Conservation (phyloP, 192 early-diverging fungal species). For the Borealophlyctis nickersoniae region DNA sequence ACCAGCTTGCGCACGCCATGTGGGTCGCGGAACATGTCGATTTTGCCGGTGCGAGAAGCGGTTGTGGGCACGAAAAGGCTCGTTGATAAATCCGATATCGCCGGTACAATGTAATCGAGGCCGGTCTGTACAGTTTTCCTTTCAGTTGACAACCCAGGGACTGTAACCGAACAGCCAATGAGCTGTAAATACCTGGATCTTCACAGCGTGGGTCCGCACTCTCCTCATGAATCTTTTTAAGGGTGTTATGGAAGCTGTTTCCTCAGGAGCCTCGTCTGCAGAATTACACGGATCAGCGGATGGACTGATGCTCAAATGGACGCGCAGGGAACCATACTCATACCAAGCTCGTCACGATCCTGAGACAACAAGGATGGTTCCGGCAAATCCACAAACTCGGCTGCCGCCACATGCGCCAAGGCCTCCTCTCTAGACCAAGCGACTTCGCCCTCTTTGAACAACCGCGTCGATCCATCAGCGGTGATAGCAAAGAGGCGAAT, state of each 20-base stretch:
- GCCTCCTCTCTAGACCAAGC: conserved; percentile 88
- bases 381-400: conserved; percentile 81
- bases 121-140: too few relatives aligned
- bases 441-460: conserved; percentile 20
- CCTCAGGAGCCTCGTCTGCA: conserved; percentile 47
- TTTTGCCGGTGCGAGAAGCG: conserved; percentile 3
- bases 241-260: conserved; percentile 44
- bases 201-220: conserved; percentile 42
- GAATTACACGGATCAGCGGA: neutral
- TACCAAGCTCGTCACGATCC: conserved; percentile 64
- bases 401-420: conserved; percentile 63
- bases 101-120: too few relatives aligned
- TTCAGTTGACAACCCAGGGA: too few relatives aligned
- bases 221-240: conserved; percentile 67
- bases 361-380: conserved; percentile 65
- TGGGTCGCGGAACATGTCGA: conserved; percentile 41
- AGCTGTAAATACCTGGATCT: conserved; percentile 54
- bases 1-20: conserved; percentile 89
- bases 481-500: conserved; percentile 30
- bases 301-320: neutral
- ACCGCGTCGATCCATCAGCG: conserved; percentile 39
- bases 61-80: too few relatives aligned
- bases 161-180: too few relatives aligned
- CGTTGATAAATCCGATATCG: too few relatives aligned
- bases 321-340: neutral